Conservation (phyloP, 495 filamentous ascomycete species). For the Xylaria telfairii region DNA sequence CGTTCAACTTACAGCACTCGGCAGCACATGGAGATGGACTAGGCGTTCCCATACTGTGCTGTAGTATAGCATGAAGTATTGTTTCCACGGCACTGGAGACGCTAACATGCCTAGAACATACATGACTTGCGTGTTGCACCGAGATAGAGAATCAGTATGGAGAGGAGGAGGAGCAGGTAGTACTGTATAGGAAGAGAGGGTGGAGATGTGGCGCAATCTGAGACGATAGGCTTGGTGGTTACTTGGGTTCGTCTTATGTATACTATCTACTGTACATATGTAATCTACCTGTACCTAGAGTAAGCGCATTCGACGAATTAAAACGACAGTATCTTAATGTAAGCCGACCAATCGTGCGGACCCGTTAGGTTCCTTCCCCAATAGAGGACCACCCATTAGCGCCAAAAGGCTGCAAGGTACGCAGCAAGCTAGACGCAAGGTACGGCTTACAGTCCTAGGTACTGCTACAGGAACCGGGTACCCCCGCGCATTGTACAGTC, state of each 20-base stretch:
- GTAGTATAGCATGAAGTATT: no score
- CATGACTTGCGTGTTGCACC: background rate
- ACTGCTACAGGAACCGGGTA: background rate
- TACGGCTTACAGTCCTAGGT: background rate
- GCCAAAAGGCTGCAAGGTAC: slow-evolving; percentile 14
- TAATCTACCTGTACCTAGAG: no score
- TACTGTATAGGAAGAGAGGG: background rate
- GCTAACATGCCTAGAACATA: background rate
- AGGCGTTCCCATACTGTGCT: background rate
- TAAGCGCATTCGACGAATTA: slow-evolving; percentile 9
- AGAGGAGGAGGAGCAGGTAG: background rate
- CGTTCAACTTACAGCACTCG: no score
- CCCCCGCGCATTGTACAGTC: background rate
- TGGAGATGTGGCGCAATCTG: slow-evolving; percentile 19
- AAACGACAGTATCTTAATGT: no score
- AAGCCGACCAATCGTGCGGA: background rate
- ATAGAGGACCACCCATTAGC: background rate
- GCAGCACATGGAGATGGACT: no score
- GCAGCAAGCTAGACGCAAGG: slow-evolving; percentile 6
- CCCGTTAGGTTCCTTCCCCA: background rate
- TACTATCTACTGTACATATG: no score
- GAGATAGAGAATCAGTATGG: background rate
- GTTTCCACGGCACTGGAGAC: slow-evolving; percentile 3
- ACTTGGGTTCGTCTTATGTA: background rate
- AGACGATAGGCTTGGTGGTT: background rate